These are phyloP conservation scores for Talaromyces sp. DNA, from an alignment of 2,329 filamentous ascomycete genomes.

Conservation along the genomic window DNA sequence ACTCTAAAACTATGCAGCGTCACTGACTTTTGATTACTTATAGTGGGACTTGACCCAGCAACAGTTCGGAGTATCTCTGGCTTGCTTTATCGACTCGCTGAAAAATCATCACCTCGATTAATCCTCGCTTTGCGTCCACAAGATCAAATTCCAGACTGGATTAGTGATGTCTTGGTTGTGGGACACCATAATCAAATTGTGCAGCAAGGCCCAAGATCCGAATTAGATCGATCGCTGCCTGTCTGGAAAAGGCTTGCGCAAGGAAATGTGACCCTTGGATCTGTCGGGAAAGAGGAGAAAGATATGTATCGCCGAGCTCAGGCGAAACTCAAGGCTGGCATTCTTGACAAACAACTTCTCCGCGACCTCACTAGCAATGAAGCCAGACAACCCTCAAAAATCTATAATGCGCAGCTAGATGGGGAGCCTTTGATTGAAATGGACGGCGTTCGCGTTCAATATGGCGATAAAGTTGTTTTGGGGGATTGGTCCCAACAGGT, in stretches of 20 bases:
- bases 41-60: constrained; percentile 84
- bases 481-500: constrained; percentile 74
- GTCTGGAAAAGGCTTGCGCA: constrained; percentile 32
- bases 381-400: constrained; percentile 15
- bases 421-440: constrained; percentile 83
- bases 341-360: constrained; percentile 29
- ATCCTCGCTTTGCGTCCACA: constrained; percentile 80
- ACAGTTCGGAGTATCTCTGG: constrained; percentile 72
- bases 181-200: constrained; percentile 67
- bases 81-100: constrained; percentile 69
- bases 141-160: constrained; percentile 85
- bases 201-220: constrained; percentile 65
- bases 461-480: constrained; percentile 75
- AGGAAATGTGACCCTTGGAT: background rate
- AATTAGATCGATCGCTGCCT: constrained; percentile 54
- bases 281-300: background rate
- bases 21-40: constrained; percentile 15
- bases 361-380: constrained; percentile 26
- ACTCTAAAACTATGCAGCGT: background rate
- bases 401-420: constrained; percentile 25
- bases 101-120: constrained; percentile 68
- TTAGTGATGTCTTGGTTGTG: constrained; percentile 79
- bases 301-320: background rate
- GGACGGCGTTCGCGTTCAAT: constrained; percentile 78
- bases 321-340: constrained; percentile 20